Base-by-base conservation (phyloP, 495 filamentous ascomycete genomes). In the Penicillium canescens region DNA sequence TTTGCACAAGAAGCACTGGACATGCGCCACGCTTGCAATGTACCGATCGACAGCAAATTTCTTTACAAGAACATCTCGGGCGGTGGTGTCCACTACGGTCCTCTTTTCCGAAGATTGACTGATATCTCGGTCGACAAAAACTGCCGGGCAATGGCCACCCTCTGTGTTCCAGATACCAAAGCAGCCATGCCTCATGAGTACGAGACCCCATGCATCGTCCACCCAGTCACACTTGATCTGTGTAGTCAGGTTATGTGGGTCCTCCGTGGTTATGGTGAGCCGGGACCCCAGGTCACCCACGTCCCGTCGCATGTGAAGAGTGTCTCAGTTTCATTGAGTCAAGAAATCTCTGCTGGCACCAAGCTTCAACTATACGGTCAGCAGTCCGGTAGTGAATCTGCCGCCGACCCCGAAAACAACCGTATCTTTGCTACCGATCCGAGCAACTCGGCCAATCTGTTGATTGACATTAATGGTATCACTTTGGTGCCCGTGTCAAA, bases 211-310 rank as follows among this genome's bases (percentile, higher is more conserved):
- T 77, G 65, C 50, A 60, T 78, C 34, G 46, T 75, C 1, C 79
- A 81, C 39, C 78, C 80, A 8, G 66, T 74, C 0, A 64, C 72
- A 1, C 50, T 82, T 5, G 80, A 82, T 36, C 55, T 67, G 21
- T 70, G 77, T 52, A 54, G 76, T 5, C 79, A 82, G 44, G 26
- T 61, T 4, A 54, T 66, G 57, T 70, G 67, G 67, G 34, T 59
- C 2, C 55, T 70, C 2, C 39, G 24, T 5, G 67, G 67, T 2
- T 68, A 57, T 38, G 57, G 57, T 4, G 35, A 63, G 21, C 55
- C 57, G 10, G 59, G 56, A 11, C 42, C 46, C 0, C 49, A 60
- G 18, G 28, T 48, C 2, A 63, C 61, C 3, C 43, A 52, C 31
- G 50, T 69, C 3, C 63, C 66, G 0, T 65, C 62, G 9, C 54